A percentile compares a stretch with the other conserved stretches of the same genome.
Evolutionary conservation across 352 stramenopile genomes (phyloP).

Genomic region (Globisporangium nagaii): DNA sequence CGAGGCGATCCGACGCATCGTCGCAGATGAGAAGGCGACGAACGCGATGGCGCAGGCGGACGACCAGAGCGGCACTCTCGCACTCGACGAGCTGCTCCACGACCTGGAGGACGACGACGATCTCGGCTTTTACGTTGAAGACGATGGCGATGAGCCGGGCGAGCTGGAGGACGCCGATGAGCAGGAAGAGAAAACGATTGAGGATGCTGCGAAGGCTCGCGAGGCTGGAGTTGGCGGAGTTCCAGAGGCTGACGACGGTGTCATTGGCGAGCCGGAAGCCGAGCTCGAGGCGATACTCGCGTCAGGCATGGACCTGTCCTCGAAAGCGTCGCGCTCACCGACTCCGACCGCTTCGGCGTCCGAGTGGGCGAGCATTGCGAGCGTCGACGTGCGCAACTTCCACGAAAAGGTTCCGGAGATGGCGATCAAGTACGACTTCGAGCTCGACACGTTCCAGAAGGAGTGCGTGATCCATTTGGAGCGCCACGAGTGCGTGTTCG

Average conservation of each 20-base stretch:
- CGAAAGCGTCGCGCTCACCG: conserved; percentile 3
- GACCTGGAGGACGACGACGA: conserved; percentile 69
- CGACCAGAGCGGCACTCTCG: conserved; percentile 44
- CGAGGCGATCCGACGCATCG: conserved; percentile 38
- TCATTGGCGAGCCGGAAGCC: conserved; percentile 30
- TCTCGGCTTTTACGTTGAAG: conserved; percentile 49
- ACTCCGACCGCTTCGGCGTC: conserved; percentile 19
- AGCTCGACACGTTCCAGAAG: conserved; percentile 97
- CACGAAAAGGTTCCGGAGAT: conserved; percentile 78
- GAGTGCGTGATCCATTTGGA: conserved; percentile 94
- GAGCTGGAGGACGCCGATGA: conserved; percentile 1
- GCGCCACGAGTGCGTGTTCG: conserved; percentile 92
- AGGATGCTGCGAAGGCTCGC: not conserved
- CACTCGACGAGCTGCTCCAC: conserved; percentile 59
- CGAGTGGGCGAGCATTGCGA: conserved; percentile 71
- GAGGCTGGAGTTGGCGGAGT: not conserved
- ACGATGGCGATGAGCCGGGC: conserved; percentile 21
- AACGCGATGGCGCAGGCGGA: conserved; percentile 42
- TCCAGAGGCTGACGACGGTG: not conserved
- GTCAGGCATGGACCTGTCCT: not conserved
- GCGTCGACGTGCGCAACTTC: conserved; percentile 78
- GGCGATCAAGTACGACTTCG: conserved; percentile 77
- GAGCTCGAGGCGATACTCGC: conserved; percentile 50
- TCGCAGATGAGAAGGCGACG: conserved; percentile 62
- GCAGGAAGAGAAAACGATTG: not conserved